These are phyloP conservation scores for Amanita subjunquillea DNA, from an alignment of 768 basidiomycete genomes.

Conservation along the genomic window DNA sequence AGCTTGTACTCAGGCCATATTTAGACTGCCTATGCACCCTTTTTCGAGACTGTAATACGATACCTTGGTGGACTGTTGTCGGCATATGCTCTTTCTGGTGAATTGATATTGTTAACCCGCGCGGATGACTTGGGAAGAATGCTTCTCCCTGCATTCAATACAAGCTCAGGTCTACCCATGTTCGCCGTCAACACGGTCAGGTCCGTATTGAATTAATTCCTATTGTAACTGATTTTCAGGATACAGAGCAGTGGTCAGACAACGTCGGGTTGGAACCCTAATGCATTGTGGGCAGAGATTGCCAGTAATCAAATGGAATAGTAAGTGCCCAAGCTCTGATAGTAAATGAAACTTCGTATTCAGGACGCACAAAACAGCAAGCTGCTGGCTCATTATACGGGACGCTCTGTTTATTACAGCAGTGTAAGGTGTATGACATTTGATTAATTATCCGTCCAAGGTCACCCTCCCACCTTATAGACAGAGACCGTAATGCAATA, in stretches of 20 bases:
- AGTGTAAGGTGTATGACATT: constrained; percentile 17
- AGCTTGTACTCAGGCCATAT: neutral
- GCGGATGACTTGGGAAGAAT: constrained; percentile 66
- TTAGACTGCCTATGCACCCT: constrained; percentile 30
- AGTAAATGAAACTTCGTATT: neutral
- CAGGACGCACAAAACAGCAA: constrained; percentile 28
- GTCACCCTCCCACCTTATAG: constrained; percentile 19
- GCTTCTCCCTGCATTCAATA: constrained; percentile 64
- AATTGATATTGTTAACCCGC: constrained; percentile 48
- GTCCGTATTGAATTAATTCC: constrained; percentile 17
- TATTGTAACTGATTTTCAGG: neutral
- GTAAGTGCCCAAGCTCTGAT: constrained; percentile 14
- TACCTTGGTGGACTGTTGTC: constrained; percentile 78
- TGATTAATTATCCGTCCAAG: no score
- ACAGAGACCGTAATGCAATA: constrained; percentile 37
- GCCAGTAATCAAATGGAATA: constrained; percentile 60
- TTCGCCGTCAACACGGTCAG: constrained; percentile 55
- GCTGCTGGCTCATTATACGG: constrained; percentile 73
- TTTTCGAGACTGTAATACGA: constrained; percentile 78
- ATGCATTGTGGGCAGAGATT: constrained; percentile 29
- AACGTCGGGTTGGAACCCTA: constrained; percentile 20
- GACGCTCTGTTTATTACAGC: constrained; percentile 50
- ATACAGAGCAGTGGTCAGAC: constrained; percentile 23
- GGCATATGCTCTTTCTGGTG: constrained; percentile 64
- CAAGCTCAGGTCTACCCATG: constrained; percentile 57